A percentile compares a stretch with the other conserved stretches of the same genome.
These are phyloP conservation scores for Euphorbia tirucalli DNA, from an alignment of 345 rosid genomes.

Conservation along the genomic window DNA sequence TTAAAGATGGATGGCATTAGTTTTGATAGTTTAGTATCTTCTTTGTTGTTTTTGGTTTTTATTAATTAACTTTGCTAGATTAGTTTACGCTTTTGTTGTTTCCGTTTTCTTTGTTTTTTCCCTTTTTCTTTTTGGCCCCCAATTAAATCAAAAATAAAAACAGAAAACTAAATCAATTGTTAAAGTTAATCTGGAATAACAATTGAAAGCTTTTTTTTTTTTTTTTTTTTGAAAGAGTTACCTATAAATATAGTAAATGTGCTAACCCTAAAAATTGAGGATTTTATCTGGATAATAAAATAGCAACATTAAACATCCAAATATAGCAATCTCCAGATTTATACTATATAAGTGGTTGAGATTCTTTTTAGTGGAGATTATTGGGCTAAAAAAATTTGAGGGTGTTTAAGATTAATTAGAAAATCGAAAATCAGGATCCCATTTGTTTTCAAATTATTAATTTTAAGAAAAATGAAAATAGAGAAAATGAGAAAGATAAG, in stretches of 20 bases:
- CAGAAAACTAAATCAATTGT: neutral
- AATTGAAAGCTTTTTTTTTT: neutral
- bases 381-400: neutral
- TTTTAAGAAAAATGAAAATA: neutral
- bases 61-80: no score
- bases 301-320: neutral
- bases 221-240: neutral
- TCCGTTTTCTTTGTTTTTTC: no score
- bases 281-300: no score
- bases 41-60: no score
- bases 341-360: neutral
- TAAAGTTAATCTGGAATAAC: neutral
- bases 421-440: neutral
- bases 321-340: neutral
- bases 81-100: no score
- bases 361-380: no score
- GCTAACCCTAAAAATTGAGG: neutral
- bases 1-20: no score
- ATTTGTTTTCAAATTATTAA: no score
- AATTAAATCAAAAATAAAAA: no score
- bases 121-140: no score
- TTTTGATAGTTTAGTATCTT: no score
- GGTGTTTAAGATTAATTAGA: no score
- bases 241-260: neutral
- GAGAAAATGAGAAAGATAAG: neutral